Base-by-base conservation (phyloP, 2,329 filamentous ascomycete genomes). In the Magnaporthiopsis rhizophila region DNA sequence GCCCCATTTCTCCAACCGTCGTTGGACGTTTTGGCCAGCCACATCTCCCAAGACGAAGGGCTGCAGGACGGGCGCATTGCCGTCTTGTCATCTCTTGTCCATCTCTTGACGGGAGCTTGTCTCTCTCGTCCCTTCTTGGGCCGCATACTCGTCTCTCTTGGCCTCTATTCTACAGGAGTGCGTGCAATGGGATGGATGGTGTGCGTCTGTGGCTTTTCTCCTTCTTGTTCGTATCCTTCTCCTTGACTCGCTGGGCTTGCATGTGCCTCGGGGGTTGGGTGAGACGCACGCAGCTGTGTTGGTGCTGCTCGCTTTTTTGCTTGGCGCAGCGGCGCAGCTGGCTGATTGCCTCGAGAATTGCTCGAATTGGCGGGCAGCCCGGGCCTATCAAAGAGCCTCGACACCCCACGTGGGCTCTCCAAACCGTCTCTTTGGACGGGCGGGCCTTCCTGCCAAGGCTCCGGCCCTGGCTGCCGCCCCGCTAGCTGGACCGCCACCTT, bases 61-160 rank as follows among this genome's bases (percentile, higher is more conserved):
- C 24, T 36, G 59, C 59, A 61, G 59, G 13, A 24, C 4, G 3
- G 9, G 9, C n/a, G 24, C 36, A 61, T 28, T 34, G 24, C 59
- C 36, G 45, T 8, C 6, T 60, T 60, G 58, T 6, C 15, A 61
- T 61, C 59, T 61, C 59, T 50, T 61, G 59, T 45, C 34, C 36
- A 61, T 61, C 34, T 61, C 59, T 61, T 61, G 59, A 45, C 36
- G 2, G 8, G 36, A 61, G 59, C 36, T 61, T 50, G 36, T n/a
- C 9, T 28, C 7, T 18, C 28, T 34, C 36, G 6, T 11, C 24
- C 32, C 58, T 13, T 21, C 59, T 36, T 21, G 21, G 59, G 34
- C 34, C 34, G 34, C 11, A 18, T 38, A 13, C 13, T 38, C 15
- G 13, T 38, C 36, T 13, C 36, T 38, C 36, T 38, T 38, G 36